Percentiles rank a stretch among this genome's conserved stretches.
Evolutionary conservation across 2,329 filamentous ascomycete species (phyloP).

Genomic region (Exophiala phaeomuriformis): DNA sequence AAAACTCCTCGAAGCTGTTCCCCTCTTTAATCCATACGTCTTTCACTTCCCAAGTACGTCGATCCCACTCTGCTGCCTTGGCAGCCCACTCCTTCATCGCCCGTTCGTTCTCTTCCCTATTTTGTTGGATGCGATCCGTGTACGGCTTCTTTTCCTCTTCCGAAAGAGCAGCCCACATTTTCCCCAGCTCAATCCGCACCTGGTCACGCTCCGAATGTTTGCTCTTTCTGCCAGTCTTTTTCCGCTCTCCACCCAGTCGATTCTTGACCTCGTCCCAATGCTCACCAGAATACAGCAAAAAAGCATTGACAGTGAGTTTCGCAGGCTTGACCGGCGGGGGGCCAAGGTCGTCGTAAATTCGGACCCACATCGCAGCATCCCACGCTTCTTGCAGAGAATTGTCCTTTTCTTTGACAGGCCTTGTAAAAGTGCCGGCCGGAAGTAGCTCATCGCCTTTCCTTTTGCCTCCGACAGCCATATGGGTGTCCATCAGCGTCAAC

Average conservation of each 20-base stretch:
- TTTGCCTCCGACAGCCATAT: conserved; percentile 26
- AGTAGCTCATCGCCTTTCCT: conserved; percentile 27
- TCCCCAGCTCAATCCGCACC: conserved; percentile 75
- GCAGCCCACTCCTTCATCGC: conserved; percentile 65
- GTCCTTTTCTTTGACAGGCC: conserved; percentile 25
- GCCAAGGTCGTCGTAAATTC: conserved; percentile 60
- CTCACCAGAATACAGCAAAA: conserved; percentile 80
- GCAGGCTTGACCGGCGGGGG: conserved; percentile 63
- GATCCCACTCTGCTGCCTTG: conserved; percentile 50
- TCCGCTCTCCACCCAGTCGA: conserved; percentile 60
- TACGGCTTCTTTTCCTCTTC: conserved; percentile 69
- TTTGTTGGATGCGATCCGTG: conserved; percentile 62
- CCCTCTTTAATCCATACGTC: conserved; percentile 34
- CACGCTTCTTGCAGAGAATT: conserved; percentile 43
- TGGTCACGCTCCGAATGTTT: conserved; percentile 64
- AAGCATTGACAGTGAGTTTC: conserved; percentile 73
- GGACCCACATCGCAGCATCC: conserved; percentile 50
- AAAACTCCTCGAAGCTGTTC: conserved; percentile 28
- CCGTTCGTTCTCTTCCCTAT: conserved; percentile 60
- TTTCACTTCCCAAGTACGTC: conserved; percentile 34
- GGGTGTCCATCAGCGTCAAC: conserved; percentile 29
- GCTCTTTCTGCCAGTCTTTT: conserved; percentile 39
- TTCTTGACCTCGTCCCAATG: conserved; percentile 56
- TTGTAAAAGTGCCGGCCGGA: conserved; percentile 24
- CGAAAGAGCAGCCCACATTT: conserved; percentile 78